phyloP scores from a whole-genome alignment of 1,284 basidiomycete species.

The Heliocybe sulcata region DNA sequence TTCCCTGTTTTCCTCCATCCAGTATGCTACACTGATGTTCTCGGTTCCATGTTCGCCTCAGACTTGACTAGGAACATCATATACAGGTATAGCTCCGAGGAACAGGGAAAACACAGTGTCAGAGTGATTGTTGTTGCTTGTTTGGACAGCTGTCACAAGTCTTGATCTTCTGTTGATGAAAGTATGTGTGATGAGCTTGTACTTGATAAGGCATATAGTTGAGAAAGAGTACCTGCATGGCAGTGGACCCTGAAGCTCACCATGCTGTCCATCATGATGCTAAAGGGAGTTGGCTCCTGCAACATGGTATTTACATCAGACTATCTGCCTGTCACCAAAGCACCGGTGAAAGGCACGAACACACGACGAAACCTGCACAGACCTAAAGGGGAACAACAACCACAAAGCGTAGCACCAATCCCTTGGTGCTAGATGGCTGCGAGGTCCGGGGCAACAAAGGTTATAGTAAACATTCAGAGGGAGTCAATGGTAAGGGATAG shows the following conservation, averaged over 20 bases:
- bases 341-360: no score
- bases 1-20: conserved; percentile 20
- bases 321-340: neutral
- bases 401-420: no score
- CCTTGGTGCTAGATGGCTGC: no score
- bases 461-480: no score
- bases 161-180: conserved; percentile 27
- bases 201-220: conserved; percentile 26
- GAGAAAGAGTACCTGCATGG: no score
- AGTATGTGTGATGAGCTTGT: conserved; percentile 27
- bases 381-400: no score
- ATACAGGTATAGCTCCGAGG: conserved; percentile 7
- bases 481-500: no score
- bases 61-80: conserved; percentile 21
- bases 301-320: neutral
- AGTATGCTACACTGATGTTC: conserved; percentile 19
- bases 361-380: no score
- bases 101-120: conserved; percentile 19
- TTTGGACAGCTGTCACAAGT: conserved; percentile 15
- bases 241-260: neutral
- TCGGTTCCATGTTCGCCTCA: conserved; percentile 26
- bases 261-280: conserved; percentile 2
- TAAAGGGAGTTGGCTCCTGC: neutral
- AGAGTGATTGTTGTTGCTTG: conserved; percentile 19
- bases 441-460: no score